A percentile compares a stretch with the other conserved stretches of the same genome.
phyloP scores from a whole-genome alignment of 2,329 filamentous ascomycete genomes.

The Xylaria sp. region DNA sequence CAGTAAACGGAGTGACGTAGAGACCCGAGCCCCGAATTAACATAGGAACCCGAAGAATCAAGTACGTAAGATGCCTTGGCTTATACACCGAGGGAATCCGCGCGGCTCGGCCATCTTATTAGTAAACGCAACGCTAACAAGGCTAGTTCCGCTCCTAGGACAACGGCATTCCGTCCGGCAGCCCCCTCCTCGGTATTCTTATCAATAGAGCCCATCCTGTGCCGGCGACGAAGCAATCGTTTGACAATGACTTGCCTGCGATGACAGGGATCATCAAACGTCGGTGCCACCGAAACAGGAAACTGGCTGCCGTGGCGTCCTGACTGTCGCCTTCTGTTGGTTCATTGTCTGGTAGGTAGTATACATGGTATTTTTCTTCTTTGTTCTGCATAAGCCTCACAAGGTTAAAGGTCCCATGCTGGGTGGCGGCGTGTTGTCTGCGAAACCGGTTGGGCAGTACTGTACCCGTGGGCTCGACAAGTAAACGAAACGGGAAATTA shows the following conservation, averaged over 20 bases:
- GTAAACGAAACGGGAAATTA: not conserved
- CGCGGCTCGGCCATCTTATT: conserved; percentile 13
- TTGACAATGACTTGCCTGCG: not conserved
- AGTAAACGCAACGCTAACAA: not conserved
- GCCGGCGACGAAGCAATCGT: not conserved
- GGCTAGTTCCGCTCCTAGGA: conserved; percentile 5
- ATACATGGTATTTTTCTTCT: not conserved
- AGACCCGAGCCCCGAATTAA: conserved; percentile 7
- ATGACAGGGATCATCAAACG: conserved; percentile 4
- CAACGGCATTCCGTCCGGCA: conserved; percentile 6
- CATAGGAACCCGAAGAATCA: not conserved
- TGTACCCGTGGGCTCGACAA: not conserved
- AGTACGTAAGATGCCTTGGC: conserved; percentile 24
- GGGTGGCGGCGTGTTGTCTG: not conserved
- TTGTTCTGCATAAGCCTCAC: not conserved
- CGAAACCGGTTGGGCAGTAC: not conserved
- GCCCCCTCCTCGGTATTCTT: not conserved
- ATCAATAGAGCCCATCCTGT: not conserved
- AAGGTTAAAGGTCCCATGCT: not conserved
- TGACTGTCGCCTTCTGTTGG: not conserved
- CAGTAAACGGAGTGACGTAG: conserved; percentile 4
- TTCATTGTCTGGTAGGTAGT: no score
- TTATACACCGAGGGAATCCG: conserved; percentile 25
- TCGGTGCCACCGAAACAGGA: conserved; percentile 8
- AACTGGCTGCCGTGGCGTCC: not conserved